Conservation (phyloP, 1,284 basidiomycete genomes). For the Blastosporella zonata region DNA sequence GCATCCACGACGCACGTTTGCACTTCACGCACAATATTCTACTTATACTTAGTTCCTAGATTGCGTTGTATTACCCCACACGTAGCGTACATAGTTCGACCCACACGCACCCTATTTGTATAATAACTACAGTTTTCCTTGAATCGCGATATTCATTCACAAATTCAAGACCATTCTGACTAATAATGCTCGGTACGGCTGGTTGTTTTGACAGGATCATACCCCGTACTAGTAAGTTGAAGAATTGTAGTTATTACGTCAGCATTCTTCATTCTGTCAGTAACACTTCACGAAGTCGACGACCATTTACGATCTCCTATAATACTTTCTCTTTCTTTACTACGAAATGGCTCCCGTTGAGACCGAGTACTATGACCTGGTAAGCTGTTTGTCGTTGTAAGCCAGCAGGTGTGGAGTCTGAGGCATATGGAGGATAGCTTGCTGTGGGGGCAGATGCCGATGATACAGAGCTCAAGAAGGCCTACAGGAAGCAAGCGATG, state of each 20-base stretch:
- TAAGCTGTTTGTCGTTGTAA: conserved; percentile 27
- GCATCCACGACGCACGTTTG: conserved; percentile 1
- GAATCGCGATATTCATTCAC: background rate
- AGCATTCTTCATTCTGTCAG: conserved; percentile 9
- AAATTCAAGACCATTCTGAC: background rate
- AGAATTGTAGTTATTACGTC: no score
- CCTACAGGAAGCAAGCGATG: conserved; percentile 94
- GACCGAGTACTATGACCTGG: conserved; percentile 67
- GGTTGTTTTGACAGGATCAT: no score
- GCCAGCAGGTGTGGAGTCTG: background rate
- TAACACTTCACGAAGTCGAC: conserved; percentile 3
- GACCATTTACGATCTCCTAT: conserved; percentile 17
- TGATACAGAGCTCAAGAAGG: conserved; percentile 89
- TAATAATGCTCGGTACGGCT: no score
- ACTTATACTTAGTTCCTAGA: conserved; percentile 9
- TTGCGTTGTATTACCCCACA: conserved; percentile 14
- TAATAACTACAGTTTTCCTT: background rate
- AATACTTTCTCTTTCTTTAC: conserved; percentile 13
- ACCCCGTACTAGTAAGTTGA: no score
- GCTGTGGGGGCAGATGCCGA: conserved; percentile 45
- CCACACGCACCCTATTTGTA: background rate
- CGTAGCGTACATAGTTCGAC: conserved; percentile 6
- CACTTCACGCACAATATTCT: conserved; percentile 6
- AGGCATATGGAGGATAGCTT: conserved; percentile 31
- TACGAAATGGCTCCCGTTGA: conserved; percentile 55